Conservation (phyloP, 768 basidiomycete genomes). For the Termitomyces eurrhizus region DNA sequence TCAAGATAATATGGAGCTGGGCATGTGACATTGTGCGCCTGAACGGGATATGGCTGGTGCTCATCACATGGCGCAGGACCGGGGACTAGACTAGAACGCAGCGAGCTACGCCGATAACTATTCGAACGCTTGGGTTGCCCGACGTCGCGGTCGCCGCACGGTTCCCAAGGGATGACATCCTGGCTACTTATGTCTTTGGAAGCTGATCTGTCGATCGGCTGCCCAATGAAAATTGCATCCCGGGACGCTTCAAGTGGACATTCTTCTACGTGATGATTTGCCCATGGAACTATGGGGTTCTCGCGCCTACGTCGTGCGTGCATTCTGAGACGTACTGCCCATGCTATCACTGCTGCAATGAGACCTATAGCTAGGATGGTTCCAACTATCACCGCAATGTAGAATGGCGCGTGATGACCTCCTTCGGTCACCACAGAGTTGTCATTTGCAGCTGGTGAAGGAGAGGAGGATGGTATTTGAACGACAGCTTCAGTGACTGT, state of each 20-base stretch:
- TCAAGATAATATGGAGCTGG: slow-evolving; percentile 18
- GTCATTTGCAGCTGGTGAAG: slow-evolving; percentile 4
- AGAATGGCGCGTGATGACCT: slow-evolving; percentile 38
- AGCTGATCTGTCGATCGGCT: slow-evolving; percentile 7
- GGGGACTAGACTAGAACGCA: slow-evolving; percentile 16
- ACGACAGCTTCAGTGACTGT: slow-evolving; percentile 2
- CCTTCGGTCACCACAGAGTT: not conserved
- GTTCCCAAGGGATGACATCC: slow-evolving; percentile 29
- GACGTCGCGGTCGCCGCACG: slow-evolving; percentile 37
- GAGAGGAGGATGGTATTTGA: slow-evolving; percentile 5
- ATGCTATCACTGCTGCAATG: slow-evolving; percentile 44
- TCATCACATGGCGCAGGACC: slow-evolving; percentile 18
- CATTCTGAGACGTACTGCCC: slow-evolving; percentile 40
- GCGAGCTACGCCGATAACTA: slow-evolving; percentile 21
- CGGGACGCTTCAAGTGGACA: slow-evolving; percentile 20
- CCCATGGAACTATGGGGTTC: slow-evolving; percentile 34
- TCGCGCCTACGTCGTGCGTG: slow-evolving; percentile 32
- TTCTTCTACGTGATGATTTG: slow-evolving; percentile 19
- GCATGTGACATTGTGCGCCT: slow-evolving; percentile 17
- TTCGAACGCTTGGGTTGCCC: slow-evolving; percentile 35
- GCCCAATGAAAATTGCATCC: slow-evolving; percentile 18
- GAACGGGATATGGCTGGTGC: slow-evolving; percentile 20
- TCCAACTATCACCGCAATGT: slow-evolving; percentile 48
- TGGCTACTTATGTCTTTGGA: slow-evolving; percentile 21
- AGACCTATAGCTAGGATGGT: slow-evolving; percentile 40